Evolutionary conservation across 2,329 filamentous ascomycete genomes (phyloP).

Genomic region (Sarocladium kiliense): DNA sequence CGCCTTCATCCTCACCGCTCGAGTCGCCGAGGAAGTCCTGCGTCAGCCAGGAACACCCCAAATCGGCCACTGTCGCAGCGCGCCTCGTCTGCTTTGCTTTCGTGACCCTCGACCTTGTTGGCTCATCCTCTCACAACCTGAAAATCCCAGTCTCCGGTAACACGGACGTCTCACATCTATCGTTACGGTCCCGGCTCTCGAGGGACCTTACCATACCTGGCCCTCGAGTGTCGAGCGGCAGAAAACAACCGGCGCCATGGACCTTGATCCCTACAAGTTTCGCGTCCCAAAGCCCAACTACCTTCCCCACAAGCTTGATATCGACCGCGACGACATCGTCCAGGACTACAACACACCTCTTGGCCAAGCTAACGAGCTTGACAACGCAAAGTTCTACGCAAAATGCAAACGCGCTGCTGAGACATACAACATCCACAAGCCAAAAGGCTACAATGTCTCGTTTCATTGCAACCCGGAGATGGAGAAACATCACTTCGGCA

Average conservation of each 20-base stretch:
- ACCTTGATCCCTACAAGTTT: conserved; percentile 45
- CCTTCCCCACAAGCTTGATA: conserved; percentile 48
- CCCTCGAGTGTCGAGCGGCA: not conserved
- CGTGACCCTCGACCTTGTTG: too few relatives aligned
- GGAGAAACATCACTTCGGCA: conserved; percentile 94
- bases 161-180: not conserved
- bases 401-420: conserved; percentile 53
- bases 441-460: conserved; percentile 84
- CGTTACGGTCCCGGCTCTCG: not conserved
- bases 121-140: too few relatives aligned
- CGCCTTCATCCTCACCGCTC: too few relatives aligned
- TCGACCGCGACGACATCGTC: conserved; percentile 48
- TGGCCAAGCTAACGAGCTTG: conserved; percentile 44
- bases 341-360: conserved; percentile 47
- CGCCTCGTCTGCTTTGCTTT: too few relatives aligned
- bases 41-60: too few relatives aligned
- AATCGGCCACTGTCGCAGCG: too few relatives aligned
- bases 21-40: too few relatives aligned
- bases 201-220: too few relatives aligned
- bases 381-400: conserved; percentile 51
- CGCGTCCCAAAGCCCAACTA: conserved; percentile 56
- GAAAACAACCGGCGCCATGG: conserved; percentile 17
- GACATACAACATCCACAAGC: conserved; percentile 67
- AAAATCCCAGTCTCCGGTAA: too few relatives aligned
- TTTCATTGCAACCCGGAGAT: conserved; percentile 95